Conservation (phyloP, 441 rosid species). For the Erysimum cheiri region DNA sequence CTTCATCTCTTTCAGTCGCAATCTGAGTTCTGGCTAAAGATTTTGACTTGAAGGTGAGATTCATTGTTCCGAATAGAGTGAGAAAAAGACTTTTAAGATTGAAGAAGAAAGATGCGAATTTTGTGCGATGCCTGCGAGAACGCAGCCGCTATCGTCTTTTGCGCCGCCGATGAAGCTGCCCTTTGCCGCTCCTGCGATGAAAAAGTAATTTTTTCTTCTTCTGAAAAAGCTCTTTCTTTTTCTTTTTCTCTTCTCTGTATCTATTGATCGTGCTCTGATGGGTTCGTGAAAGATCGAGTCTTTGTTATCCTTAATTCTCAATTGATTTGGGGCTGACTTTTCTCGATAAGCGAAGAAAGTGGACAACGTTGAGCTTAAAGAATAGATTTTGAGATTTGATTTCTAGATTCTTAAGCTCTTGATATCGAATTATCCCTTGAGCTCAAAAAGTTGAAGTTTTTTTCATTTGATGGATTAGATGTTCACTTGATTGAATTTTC, state of each 20-base stretch:
- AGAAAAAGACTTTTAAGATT: slow-evolving; percentile 6
- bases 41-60: slow-evolving; percentile 14
- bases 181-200: slow-evolving; percentile 83
- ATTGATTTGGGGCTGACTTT: slow-evolving; percentile 7
- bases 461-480: slow-evolving; percentile 19
- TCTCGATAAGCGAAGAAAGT: slow-evolving; percentile 9
- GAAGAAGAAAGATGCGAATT: too few species aligned
- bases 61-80: neutral
- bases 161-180: slow-evolving; percentile 90
- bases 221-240: slow-evolving; percentile 11
- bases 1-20: slow-evolving; percentile 18
- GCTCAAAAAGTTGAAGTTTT: neutral
- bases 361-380: slow-evolving; percentile 1
- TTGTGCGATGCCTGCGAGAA: slow-evolving; percentile 88
- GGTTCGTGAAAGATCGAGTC: slow-evolving; percentile 31
- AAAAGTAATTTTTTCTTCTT: slow-evolving; percentile 49
- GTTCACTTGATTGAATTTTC: neutral
- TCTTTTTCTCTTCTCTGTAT: neutral
- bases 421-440: neutral
- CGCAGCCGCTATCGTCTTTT: slow-evolving; percentile 76
- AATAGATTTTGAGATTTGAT: slow-evolving; percentile 19
- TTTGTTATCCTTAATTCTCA: slow-evolving; percentile 7
- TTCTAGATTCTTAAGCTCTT: slow-evolving; percentile 1
- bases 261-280: slow-evolving; percentile 4
- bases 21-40: slow-evolving; percentile 19